Base-by-base conservation (phyloP, 768 basidiomycete species). In the Suillus bovinus region DNA sequence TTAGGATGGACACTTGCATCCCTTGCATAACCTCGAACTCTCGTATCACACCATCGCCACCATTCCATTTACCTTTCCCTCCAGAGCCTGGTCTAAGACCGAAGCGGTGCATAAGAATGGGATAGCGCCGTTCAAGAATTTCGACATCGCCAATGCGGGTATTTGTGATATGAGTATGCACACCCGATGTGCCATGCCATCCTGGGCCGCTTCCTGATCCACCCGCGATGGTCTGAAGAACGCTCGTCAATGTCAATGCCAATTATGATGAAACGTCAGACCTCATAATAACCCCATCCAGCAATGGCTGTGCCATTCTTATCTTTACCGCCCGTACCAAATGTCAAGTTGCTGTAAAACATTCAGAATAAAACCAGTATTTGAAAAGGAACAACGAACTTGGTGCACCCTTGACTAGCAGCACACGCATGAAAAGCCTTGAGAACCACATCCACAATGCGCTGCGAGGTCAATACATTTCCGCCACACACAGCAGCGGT, bases 141-240 rank as follows among this genome's bases (percentile, higher is more conserved):
- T 98, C 96, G 39, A 95, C 89, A 68, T 98, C 96, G 24, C 93
- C 93, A 47, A 95, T 95, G 13, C 93, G 86, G 11, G 93, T 94
- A 73, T 94, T 95, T 0, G 95, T 95, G 68, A 94, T 94, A 70
- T 95, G 93, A 2, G 93, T 94, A 73, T 96, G 95, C 2, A 96
- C 91, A 8, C 95, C 95, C 29, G 91, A 92, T 17, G 93, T 94
- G 4, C 96, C 96, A 69, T 95, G 87, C 95, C 94, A 96, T 11
- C 75, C 73, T 2, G 91, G 88, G 0, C 96, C 95, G 0, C 96
- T 94, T 5, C 96, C 96, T 5, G 91, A 92, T 24, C 96, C 96
- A 9, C 95, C 96, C 4, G 93, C 94, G 60, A 97, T 94, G 0
- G 96, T 98, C 91, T 94, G 67, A 52, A 60, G 34, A 67, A 54